Evolutionary conservation across 176 grass and related monocot genomes (phyloP), one percentile per base, ranked within the genome.

Genomic region (Carex littledalei): DNA sequence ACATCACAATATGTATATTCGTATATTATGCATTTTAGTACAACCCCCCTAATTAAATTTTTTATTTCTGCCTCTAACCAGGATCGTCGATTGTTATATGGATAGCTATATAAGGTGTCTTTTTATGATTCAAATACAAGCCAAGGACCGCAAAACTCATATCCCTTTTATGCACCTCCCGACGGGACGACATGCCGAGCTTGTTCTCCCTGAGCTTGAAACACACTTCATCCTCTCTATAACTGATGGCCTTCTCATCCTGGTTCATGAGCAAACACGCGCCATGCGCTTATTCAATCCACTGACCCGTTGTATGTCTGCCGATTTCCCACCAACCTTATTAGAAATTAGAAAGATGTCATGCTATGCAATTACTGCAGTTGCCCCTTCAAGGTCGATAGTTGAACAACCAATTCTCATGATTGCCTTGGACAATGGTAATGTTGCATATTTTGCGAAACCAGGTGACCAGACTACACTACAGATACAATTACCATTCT

Each of bases 231-330:
- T 74, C 13, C 22, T 74, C 35, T 11, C 69, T 10, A 6, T 29
- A 11, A 17, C 32, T 74, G 34, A 74, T 74, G 34, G 69, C 17
- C 32, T 74, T 10, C 69, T 70, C 64, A 59, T 56, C 50, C 82
- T 89, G 10, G 3, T 85, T 21, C 47, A 85, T 78, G 80, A 85
- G 72, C 31, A n/a, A n/a, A 4, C 1, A 6, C 32, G 59, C 45
- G 13, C 11, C 2, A 52, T 81, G 21, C 87, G 83, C 60, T 39
- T 89, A 29, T 49, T 89, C n/a, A 76, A 89, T 35, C 87, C 87
- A 66, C 81, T 89, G 55, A 85, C 74, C 34, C 35, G 87, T 60
- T 54, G 6, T 32, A 2, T 67, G 37, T 57, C 55, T 57, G 71
- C 79, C n/a, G 62, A 85, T 8, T 63, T 89, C 35, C 83, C 87